These are phyloP conservation scores for Candida takata DNA, from an alignment of 805 yeast species.

Conservation along the genomic window DNA sequence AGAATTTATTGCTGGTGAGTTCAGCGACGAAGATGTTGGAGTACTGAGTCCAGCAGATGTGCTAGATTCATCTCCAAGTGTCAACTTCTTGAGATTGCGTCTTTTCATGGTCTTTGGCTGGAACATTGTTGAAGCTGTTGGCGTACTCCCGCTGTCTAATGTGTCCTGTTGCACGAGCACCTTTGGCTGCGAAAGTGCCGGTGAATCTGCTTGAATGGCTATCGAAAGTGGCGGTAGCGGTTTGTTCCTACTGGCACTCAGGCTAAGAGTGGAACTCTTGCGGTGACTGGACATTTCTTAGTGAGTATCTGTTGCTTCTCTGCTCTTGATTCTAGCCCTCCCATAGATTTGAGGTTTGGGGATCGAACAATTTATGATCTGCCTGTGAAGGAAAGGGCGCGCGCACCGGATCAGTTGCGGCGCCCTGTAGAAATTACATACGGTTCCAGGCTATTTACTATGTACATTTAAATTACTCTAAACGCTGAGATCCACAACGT, in stretches of 20 bases:
- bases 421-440: too few species aligned
- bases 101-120: slow-evolving; percentile 45
- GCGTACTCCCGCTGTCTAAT: too few species aligned
- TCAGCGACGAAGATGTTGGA: not conserved
- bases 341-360: too few species aligned
- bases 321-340: too few species aligned
- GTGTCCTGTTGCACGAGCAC: not conserved
- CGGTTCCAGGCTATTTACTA: too few species aligned
- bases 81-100: slow-evolving; percentile 51
- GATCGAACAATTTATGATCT: too few species aligned
- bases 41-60: too few species aligned
- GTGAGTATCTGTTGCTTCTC: too few species aligned
- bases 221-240: slow-evolving; percentile 23
- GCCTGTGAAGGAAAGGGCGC: too few species aligned
- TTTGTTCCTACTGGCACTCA: slow-evolving; percentile 21
- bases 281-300: slow-evolving; percentile 16
- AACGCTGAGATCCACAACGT: slow-evolving; percentile 14
- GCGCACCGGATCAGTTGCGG: too few species aligned
- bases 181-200: not conserved
- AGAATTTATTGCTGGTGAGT: slow-evolving; percentile 12
- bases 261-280: slow-evolving; percentile 21
- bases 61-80: slow-evolving; percentile 26
- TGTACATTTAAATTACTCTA: too few species aligned
- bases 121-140: too few species aligned
- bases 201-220: not conserved